Evolutionary conservation across 129 eudicot species (phyloP), one percentile per base, ranked within the genome.

Genomic region (Flaveria trinervia): DNA sequence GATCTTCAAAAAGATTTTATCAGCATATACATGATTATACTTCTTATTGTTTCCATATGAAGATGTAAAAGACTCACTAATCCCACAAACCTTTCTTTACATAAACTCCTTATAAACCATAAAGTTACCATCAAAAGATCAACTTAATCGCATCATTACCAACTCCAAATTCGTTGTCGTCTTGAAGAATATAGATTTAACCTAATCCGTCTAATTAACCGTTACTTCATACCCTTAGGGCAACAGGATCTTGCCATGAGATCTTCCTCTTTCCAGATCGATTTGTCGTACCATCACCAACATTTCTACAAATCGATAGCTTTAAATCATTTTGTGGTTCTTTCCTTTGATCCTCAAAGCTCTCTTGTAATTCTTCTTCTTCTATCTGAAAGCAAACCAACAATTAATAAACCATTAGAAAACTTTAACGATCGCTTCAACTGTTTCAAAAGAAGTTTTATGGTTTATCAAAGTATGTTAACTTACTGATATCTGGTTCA

Each of bases 161-260:
- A 65, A 51, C n/a, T 79, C 69, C 73, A 62, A 43, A 50, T 6
- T 39, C 73, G 52, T 68, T 43, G 68, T 43, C 52, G 52, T 70
- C 77, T 70, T 78, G 3, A 23, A 74, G 57, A 39, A 45, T 70
- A 45, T 9, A 44, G 62, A 52, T 64, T 66, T 66, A 48, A 74
- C 64, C 83, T 73, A 60, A 71, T 11, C 70, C 69, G 39, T 57
- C 70, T n/a, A 43, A 48, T 80, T 73, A 65, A 44, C 60, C 39
- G 52, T 80, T 23, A 14, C 3, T 77, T 92, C 87, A 93, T 72
- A 93, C 97, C 78, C 96, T 87, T 81, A 93, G 75, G 9, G 97
- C 98, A 74, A 90, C 92, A 5, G 90, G 96, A 67, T 93, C 98
- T 84, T 93, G 98, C 98, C 98, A 93, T 22, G 98, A 85, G 55